Percentiles rank a stretch among this genome's conserved stretches.
Evolutionary conservation across 352 stramenopile species (phyloP).

Genomic region (Globisporangium lucens): DNA sequence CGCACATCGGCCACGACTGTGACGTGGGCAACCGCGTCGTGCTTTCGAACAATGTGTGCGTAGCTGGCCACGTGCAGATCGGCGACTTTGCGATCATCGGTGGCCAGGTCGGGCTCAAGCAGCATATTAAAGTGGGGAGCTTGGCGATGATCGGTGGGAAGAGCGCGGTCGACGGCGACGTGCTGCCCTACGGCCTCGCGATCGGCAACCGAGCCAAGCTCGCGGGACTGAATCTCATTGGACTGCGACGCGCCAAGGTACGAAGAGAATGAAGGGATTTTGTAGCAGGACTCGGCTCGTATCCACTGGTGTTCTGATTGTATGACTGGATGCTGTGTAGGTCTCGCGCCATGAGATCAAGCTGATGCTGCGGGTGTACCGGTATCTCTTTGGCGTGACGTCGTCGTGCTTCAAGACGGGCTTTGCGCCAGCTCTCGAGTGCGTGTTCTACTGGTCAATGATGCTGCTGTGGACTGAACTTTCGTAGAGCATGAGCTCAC

Average conservation of each 20-base stretch:
- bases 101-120: constrained; percentile 76
- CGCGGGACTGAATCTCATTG: constrained; percentile 70
- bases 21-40: constrained; percentile 63
- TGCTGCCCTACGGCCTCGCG: constrained; percentile 74
- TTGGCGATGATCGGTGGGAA: constrained; percentile 78
- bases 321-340: constrained; percentile 5
- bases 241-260: constrained; percentile 56
- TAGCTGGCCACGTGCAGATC: constrained; percentile 78
- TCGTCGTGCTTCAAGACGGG: constrained; percentile 50
- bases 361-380: constrained; percentile 68
- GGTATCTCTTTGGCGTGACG: constrained; percentile 67
- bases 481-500: too few species aligned
- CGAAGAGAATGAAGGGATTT: not conserved
- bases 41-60: constrained; percentile 80
- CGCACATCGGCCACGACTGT: constrained; percentile 74
- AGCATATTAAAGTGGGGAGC: constrained; percentile 64
- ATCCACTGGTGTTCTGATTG: not conserved
- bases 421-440: constrained; percentile 76
- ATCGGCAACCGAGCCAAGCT: constrained; percentile 79
- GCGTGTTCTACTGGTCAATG: constrained; percentile 9
- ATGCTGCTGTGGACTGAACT: not conserved
- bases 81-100: constrained; percentile 73
- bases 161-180: constrained; percentile 79
- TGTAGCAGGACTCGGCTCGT: not conserved
- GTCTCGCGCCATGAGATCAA: constrained; percentile 69